phyloP scores from a whole-genome alignment of 1,139 yeast genomes.

The Debaryomycetaceae sp. region DNA sequence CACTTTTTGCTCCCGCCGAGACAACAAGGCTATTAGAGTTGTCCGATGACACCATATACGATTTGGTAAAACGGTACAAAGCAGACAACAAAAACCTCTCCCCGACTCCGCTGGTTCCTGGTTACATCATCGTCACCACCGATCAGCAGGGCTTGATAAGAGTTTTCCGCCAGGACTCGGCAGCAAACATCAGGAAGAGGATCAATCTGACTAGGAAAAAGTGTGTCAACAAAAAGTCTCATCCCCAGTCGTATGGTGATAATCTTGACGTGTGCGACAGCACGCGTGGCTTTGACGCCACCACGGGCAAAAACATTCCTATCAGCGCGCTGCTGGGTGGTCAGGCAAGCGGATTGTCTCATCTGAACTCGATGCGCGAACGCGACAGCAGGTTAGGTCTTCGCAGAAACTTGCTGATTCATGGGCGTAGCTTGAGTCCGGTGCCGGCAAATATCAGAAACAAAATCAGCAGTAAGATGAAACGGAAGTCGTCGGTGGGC shows the following conservation, averaged over 20 bases:
- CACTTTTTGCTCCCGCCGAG: slow-evolving; percentile 73
- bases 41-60: slow-evolving; percentile 77
- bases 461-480: slow-evolving; percentile 10
- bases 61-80: slow-evolving; percentile 34
- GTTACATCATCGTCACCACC: slow-evolving; percentile 63
- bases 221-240: slow-evolving; percentile 4
- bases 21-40: slow-evolving; percentile 63
- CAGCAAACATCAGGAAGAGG: slow-evolving; percentile 34
- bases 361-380: too few species aligned
- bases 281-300: too few species aligned
- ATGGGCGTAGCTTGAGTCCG: slow-evolving; percentile 13
- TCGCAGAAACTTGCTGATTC: slow-evolving; percentile 10
- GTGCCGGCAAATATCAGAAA: slow-evolving; percentile 7
- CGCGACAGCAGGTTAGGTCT: too few species aligned
- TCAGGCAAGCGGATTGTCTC: neutral
- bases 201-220: slow-evolving; percentile 5
- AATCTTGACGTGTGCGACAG: too few species aligned
- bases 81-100: slow-evolving; percentile 9
- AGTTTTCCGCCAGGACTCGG: slow-evolving; percentile 77
- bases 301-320: too few species aligned
- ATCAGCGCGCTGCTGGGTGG: neutral
- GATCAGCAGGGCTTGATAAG: slow-evolving; percentile 72
- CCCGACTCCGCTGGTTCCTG: slow-evolving; percentile 22
- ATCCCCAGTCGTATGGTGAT: neutral
- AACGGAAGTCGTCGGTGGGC: too few species aligned